Percentiles rank a stretch among this genome's conserved stretches.
Evolutionary conservation across 2,329 filamentous ascomycete species (phyloP).

Genomic region (Fusarium tricinctum): DNA sequence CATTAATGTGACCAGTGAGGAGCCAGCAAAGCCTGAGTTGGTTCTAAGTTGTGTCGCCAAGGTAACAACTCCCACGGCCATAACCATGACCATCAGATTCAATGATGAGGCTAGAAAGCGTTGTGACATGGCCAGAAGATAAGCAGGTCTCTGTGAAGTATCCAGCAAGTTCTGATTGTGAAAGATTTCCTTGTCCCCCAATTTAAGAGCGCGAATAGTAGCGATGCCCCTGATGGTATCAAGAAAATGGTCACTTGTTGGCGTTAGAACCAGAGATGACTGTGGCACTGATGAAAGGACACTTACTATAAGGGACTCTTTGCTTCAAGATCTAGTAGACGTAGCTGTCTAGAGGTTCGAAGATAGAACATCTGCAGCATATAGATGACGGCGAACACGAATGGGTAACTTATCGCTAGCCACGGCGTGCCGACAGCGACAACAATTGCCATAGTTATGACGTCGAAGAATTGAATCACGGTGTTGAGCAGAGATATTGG

Average conservation of each 20-base stretch:
- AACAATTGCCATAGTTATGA: constrained; percentile 42
- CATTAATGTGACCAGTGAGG: constrained; percentile 50
- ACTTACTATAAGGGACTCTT: constrained; percentile 47
- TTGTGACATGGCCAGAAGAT: constrained; percentile 64
- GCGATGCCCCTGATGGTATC: constrained; percentile 48
- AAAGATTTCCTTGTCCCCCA: constrained; percentile 55
- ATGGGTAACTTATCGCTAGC: constrained; percentile 47
- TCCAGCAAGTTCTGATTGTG: constrained; percentile 56
- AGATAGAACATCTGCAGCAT: constrained; percentile 65
- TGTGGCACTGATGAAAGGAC: no score
- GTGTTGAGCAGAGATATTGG: constrained; percentile 53
- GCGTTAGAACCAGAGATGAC: no score
- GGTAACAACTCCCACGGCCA: constrained; percentile 62
- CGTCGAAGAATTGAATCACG: constrained; percentile 49
- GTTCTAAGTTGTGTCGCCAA: constrained; percentile 56
- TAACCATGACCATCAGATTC: constrained; percentile 62
- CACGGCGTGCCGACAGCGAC: constrained; percentile 42
- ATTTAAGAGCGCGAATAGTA: constrained; percentile 67
- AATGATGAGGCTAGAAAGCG: constrained; percentile 64
- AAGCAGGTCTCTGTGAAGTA: constrained; percentile 63
- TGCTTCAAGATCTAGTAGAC: constrained; percentile 65
- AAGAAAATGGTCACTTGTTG: no score
- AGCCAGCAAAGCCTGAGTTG: constrained; percentile 51
- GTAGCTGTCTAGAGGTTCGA: constrained; percentile 65
- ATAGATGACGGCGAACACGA: constrained; percentile 58